Percentiles rank a stretch among this genome's conserved stretches.
These are phyloP conservation scores for Pleurotus sapidus DNA, from an alignment of 768 basidiomycete species.

Conservation along the genomic window DNA sequence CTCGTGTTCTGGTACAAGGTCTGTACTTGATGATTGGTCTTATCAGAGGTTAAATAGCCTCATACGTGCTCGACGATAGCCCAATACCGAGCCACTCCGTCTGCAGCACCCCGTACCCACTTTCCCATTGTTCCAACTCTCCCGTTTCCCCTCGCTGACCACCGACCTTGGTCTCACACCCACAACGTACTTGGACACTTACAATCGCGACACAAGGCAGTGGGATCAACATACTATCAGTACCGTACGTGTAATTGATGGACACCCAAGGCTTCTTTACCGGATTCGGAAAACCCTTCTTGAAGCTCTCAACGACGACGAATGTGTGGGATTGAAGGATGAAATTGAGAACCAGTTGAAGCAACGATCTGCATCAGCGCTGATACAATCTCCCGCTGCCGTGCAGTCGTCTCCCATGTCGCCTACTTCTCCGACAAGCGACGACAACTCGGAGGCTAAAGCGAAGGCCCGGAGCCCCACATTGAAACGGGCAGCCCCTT, in stretches of 20 bases:
- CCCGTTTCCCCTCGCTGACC: conserved; percentile 48
- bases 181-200: conserved; percentile 59
- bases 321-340: conserved; percentile 54
- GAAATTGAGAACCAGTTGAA: conserved; percentile 45
- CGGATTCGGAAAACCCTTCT: conserved; percentile 57
- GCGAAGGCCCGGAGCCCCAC: neutral
- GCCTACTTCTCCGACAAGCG: neutral
- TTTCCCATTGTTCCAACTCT: conserved; percentile 64
- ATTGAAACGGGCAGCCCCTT: conserved; percentile 14
- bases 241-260: conserved; percentile 55
- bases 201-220: conserved; percentile 46
- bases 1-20: conserved; percentile 15
- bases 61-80: conserved; percentile 25
- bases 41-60: neutral
- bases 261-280: conserved; percentile 62
- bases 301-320: conserved; percentile 51
- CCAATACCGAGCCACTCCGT: conserved; percentile 52
- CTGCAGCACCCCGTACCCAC: conserved; percentile 56
- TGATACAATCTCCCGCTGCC: neutral
- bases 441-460: neutral
- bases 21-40: neutral
- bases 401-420: neutral
- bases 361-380: neutral
- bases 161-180: conserved; percentile 50
- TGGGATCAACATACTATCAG: conserved; percentile 69